phyloP scores from a whole-genome alignment of 208 protist genomes.

The Phytomonas sp. region DNA sequence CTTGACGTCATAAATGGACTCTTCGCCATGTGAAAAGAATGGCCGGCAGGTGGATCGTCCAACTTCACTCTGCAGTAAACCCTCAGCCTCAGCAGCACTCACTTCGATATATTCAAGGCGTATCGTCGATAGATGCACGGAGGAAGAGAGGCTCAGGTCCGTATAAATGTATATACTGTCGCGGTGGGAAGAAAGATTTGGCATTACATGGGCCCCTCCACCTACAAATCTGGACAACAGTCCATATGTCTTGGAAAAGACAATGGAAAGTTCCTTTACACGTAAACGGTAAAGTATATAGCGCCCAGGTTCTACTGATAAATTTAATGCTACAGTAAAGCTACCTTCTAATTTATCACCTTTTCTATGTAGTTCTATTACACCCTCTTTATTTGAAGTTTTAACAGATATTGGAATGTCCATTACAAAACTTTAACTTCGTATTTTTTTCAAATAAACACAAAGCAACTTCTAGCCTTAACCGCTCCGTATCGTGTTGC shows the following conservation, averaged over 20 bases:
- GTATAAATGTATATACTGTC: conserved; percentile 31
- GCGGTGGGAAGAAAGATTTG: conserved; percentile 9
- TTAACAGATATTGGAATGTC: conserved; percentile 7
- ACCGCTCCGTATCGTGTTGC: neutral
- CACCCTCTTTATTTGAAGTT: conserved; percentile 1
- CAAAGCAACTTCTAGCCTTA: neutral
- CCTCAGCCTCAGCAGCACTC: conserved; percentile 17
- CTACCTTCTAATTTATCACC: neutral
- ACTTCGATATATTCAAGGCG: conserved; percentile 43
- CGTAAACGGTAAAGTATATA: conserved; percentile 48
- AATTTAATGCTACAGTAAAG: neutral
- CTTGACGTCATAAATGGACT: conserved; percentile 26
- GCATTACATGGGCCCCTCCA: neutral
- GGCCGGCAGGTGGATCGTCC: conserved; percentile 30
- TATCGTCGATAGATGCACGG: conserved; percentile 30
- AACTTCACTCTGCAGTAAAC: conserved; percentile 15
- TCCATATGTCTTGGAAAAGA: conserved; percentile 60
- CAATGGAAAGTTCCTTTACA: conserved; percentile 39
- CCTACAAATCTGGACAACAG: conserved; percentile 13
- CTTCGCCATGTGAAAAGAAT: conserved; percentile 23
- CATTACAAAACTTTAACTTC: neutral
- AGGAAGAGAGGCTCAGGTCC: conserved; percentile 17
- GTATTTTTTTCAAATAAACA: neutral
- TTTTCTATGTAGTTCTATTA: neutral
- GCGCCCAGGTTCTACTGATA: neutral